Conservation (phyloP, 2,329 filamentous ascomycete species). For the Fusarium albidum region DNA sequence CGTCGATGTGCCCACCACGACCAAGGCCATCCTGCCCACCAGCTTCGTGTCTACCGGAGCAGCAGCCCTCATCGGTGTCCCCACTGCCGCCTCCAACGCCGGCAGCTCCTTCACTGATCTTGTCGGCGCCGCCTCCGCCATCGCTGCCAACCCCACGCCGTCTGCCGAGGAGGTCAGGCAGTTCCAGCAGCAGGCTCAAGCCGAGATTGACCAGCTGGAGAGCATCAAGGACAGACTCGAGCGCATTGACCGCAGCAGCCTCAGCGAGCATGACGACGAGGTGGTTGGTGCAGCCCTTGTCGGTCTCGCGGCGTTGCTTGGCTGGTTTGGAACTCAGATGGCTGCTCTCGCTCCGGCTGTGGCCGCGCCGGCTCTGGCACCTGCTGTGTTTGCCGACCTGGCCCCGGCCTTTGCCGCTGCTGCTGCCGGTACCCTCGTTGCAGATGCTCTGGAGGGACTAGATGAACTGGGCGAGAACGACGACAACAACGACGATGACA, state of each 20-base stretch:
- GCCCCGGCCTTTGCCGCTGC: constrained; percentile 10
- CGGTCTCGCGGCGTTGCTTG: constrained; percentile 8
- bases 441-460: constrained; percentile 9
- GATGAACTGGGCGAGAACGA: constrained; percentile 4
- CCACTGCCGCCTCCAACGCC: constrained; percentile 1
- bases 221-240: constrained; percentile 2
- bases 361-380: constrained; percentile 3
- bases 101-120: constrained; percentile 2
- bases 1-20: too few species aligned
- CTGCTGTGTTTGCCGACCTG: constrained; percentile 5
- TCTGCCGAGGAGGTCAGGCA: constrained; percentile 3
- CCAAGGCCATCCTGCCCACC: background rate
- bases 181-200: constrained; percentile 9
- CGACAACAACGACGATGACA: background rate
- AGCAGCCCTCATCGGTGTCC: background rate
- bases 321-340: constrained; percentile 2
- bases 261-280: constrained; percentile 7
- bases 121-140: constrained; percentile 11
- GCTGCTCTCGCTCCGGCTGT: constrained; percentile 1
- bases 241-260: constrained; percentile 4
- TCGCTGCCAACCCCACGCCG: constrained; percentile 14
- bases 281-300: background rate
- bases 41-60: constrained; percentile 4
- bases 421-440: constrained; percentile 2
- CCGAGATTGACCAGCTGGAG: constrained; percentile 2